Evolutionary conservation across 495 filamentous ascomycete genomes (phyloP).

Genomic region (Penicillium paradoxum): DNA sequence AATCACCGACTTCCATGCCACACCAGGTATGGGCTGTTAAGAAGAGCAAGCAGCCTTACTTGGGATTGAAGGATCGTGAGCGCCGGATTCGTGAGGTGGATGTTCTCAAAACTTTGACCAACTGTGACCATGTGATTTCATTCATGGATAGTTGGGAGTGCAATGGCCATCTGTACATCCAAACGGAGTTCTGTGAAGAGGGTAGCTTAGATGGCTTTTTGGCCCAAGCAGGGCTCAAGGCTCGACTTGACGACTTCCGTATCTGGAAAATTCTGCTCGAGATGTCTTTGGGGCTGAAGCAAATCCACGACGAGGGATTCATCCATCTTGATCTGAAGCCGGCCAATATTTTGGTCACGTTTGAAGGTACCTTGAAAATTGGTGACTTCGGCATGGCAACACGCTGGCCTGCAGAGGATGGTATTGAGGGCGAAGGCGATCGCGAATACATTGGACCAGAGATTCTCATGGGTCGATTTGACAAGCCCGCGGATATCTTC

Average conservation of each 20-base stretch:
- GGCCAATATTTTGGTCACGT: constrained; percentile 86
- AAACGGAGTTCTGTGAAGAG: constrained; percentile 93
- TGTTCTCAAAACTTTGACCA: constrained; percentile 63
- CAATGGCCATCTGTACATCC: constrained; percentile 79
- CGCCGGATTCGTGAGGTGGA: constrained; percentile 75
- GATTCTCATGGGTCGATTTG: constrained; percentile 73
- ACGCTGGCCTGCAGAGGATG: constrained; percentile 65
- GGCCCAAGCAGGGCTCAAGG: constrained; percentile 67
- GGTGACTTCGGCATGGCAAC: constrained; percentile 93
- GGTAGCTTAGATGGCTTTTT: constrained; percentile 85
- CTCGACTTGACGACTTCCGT: constrained; percentile 88
- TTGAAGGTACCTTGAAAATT: constrained; percentile 89
- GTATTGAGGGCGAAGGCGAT: constrained; percentile 88
- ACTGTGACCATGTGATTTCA: constrained; percentile 76
- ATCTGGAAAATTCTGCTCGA: constrained; percentile 98
- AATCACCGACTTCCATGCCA: constrained; percentile 39
- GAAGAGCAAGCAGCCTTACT: constrained; percentile 75
- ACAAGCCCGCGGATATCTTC: constrained; percentile 91
- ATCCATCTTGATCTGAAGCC: constrained; percentile 96
- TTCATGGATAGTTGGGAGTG: constrained; percentile 83
- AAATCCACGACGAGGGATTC: constrained; percentile 81
- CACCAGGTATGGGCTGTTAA: constrained; percentile 83
- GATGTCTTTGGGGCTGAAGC: constrained; percentile 70
- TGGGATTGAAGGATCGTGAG: constrained; percentile 67
- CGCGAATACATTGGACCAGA: constrained; percentile 94